These are phyloP conservation scores for Clonostachys rhizophaga DNA, from an alignment of 2,329 filamentous ascomycete genomes.

Conservation along the genomic window DNA sequence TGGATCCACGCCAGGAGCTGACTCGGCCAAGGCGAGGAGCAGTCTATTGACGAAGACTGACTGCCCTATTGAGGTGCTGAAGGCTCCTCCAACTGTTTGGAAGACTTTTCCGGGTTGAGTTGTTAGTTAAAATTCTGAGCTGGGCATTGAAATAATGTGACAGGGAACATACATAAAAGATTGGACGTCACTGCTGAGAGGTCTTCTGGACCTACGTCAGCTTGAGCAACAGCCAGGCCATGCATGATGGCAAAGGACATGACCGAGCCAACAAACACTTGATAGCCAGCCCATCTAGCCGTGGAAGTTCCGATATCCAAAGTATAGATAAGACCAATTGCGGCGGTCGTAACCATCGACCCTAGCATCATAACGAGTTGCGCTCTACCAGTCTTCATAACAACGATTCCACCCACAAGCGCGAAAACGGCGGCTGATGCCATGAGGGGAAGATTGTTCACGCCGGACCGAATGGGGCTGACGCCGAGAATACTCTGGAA, in stretches of 20 bases:
- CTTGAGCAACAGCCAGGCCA: conserved; percentile 38
- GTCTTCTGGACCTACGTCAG: background rate
- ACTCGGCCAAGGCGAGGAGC: conserved; percentile 13
- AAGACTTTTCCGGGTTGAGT: conserved; percentile 10
- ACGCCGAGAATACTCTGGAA: conserved; percentile 39
- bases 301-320: background rate
- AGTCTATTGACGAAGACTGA: conserved; percentile 28
- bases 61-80: conserved; percentile 33
- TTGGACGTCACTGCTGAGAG: conserved; percentile 1
- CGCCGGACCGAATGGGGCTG: conserved; percentile 2
- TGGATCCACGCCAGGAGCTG: conserved; percentile 21
- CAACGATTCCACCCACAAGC: conserved; percentile 1
- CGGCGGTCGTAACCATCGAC: conserved; percentile 16
- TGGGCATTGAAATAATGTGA: too few species aligned
- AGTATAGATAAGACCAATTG: conserved; percentile 24
- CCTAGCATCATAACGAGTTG: conserved; percentile 27
- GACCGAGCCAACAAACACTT: conserved; percentile 32
- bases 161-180: background rate
- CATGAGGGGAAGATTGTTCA: conserved; percentile 3
- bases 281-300: conserved; percentile 6
- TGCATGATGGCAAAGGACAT: conserved; percentile 33
- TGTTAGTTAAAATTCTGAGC: too few species aligned
- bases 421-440: conserved; percentile 1
- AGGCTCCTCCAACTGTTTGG: conserved; percentile 36
- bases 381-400: conserved; percentile 14